These are phyloP conservation scores for Avena sativa DNA, from an alignment of 176 grass and related monocot species.

Conservation along the genomic window DNA sequence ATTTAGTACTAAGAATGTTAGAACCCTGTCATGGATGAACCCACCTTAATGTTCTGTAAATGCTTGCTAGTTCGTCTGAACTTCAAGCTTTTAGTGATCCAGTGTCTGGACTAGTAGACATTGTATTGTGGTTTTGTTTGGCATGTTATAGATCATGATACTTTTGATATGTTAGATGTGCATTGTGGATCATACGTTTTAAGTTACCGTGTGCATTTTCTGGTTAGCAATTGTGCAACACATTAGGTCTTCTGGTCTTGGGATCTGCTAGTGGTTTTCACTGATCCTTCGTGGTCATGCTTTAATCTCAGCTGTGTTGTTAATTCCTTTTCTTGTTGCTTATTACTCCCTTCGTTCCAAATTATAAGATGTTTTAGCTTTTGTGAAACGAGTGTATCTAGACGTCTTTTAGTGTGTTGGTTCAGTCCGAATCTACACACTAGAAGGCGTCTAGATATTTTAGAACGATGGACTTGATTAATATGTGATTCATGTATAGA, in stretches of 20 bases:
- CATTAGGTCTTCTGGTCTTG: neutral
- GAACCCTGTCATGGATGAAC: neutral
- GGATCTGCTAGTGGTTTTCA: neutral
- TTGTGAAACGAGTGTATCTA: too few species aligned
- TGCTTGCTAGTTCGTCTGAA: slow-evolving; percentile 22
- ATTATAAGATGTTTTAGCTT: too few species aligned
- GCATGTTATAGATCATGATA: slow-evolving; percentile 33
- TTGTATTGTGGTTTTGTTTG: slow-evolving; percentile 34
- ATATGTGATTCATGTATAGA: neutral
- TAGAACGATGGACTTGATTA: neutral
- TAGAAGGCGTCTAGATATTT: too few species aligned
- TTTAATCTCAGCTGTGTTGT: neutral
- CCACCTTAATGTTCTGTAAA: slow-evolving; percentile 43
- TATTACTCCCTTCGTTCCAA: neutral
- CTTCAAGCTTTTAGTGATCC: slow-evolving; percentile 30
- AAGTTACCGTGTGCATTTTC: neutral
- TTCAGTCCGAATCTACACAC: too few species aligned
- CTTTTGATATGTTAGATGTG: slow-evolving; percentile 29
- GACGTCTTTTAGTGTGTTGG: too few species aligned
- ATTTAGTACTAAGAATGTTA: slow-evolving; percentile 17
- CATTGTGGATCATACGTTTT: neutral
- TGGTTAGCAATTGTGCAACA: neutral
- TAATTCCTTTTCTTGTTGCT: neutral
- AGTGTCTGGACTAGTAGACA: slow-evolving; percentile 41
- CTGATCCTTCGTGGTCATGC: neutral